Evolutionary conservation across 148 eudicot genomes (phyloP), one percentile per base, ranked within the genome.

Genomic region (Nepenthes gracilis): DNA sequence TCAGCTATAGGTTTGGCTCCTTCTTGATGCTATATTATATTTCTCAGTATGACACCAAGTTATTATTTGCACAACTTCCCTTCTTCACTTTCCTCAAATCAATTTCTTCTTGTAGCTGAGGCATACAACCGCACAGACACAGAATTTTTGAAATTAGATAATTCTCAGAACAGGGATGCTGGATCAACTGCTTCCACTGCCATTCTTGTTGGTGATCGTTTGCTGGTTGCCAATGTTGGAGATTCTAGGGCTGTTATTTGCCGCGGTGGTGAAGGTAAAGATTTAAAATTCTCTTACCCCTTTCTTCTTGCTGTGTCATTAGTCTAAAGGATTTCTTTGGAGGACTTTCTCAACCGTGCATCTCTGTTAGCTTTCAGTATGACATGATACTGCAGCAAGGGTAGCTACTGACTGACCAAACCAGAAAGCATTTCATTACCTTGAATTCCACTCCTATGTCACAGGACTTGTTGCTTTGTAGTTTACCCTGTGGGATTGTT

Each of bases 151-250:
- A 92, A 92, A 56, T 88, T 96, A 34, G 98, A 92, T 56, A 86
- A 80, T 67, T 77, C 77, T 75, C 95, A 88, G 78, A 77, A 83
- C 66, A 72, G 87, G 58, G 98, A 92, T 79, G 96, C 96, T 10
- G 98, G 98, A 58, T 92, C 98, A 40, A 92, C 98, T 77, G 98
- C 98, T 74, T 92, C 98, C 38, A 92, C 98, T 54, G 98, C 98
- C 23, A 92, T 92, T 62, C 98, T 92, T 67, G 96, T 92, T 70
- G 96, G 94, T 58, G 89, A 92, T 61, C 90, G 98, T 58, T 75
- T 92, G 60, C 69, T 92, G 68, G 98, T 92, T 58, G 98, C 96
- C 15, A 92, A 92, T 82, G 98, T 88, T 67, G 98, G 98, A 61
- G 98, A 92, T 66, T 92, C 98, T 48, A 77, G 98, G 72, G 98